Percentiles rank a stretch among this genome's conserved stretches.
phyloP scores from a whole-genome alignment of 768 basidiomycete genomes.

The Kwoniella europaea region DNA sequence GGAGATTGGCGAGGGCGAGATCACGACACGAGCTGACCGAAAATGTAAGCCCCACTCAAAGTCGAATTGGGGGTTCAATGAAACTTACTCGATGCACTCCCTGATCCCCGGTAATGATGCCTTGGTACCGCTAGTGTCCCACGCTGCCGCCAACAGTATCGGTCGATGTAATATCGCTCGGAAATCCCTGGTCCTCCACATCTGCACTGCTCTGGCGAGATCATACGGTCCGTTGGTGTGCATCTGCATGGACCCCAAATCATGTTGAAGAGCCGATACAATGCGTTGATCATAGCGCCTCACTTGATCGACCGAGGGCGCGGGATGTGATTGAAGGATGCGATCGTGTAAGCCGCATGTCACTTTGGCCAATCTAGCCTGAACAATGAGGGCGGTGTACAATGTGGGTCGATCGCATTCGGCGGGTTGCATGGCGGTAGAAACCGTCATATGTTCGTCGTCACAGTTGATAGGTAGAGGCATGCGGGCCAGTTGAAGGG shows the following conservation, averaged over 20 bases:
- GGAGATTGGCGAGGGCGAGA: slow-evolving; percentile 27
- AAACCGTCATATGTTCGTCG: slow-evolving; percentile 32
- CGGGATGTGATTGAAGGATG: slow-evolving; percentile 19
- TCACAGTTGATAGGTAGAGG: slow-evolving; percentile 29
- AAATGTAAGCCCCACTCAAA: background rate
- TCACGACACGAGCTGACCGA: slow-evolving; percentile 18
- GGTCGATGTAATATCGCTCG: slow-evolving; percentile 34
- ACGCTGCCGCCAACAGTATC: slow-evolving; percentile 32
- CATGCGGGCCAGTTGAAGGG: background rate
- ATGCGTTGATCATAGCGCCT: slow-evolving; percentile 14
- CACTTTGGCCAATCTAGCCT: slow-evolving; percentile 22
- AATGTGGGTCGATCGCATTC: slow-evolving; percentile 15
- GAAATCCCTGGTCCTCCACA: slow-evolving; percentile 29
- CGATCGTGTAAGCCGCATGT: slow-evolving; percentile 18
- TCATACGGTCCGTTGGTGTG: slow-evolving; percentile 7
- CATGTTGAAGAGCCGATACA: slow-evolving; percentile 14
- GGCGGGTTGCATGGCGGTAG: slow-evolving; percentile 8
- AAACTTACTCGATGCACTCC: slow-evolving; percentile 23
- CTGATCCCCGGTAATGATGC: slow-evolving; percentile 11
- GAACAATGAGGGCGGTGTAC: slow-evolving; percentile 32
- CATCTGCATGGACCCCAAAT: slow-evolving; percentile 17
- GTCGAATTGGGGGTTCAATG: background rate
- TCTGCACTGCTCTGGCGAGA: slow-evolving; percentile 17
- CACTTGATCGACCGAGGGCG: background rate
- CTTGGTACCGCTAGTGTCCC: slow-evolving; percentile 21